phyloP scores from a whole-genome alignment of 176 grass and related monocot genomes.

The Ananas comosus region DNA sequence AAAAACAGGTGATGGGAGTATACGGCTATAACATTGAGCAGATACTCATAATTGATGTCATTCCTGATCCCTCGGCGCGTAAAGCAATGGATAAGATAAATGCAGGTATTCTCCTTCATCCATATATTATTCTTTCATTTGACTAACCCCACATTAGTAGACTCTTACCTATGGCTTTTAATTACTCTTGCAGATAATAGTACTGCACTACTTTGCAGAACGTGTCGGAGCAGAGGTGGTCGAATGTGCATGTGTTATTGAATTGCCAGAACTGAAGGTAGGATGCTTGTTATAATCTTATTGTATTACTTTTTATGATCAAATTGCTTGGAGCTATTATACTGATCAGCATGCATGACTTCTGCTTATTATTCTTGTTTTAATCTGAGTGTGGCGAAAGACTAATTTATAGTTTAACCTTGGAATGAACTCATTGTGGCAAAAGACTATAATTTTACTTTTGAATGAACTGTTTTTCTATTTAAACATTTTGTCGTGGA shows the following conservation, averaged over 20 bases:
- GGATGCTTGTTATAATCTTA: conserved; percentile 7
- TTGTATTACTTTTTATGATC: not conserved
- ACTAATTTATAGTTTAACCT: too few relatives aligned
- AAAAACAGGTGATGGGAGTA: conserved; percentile 66
- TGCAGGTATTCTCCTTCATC: conserved; percentile 43
- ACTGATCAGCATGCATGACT: not conserved
- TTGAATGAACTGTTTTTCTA: too few relatives aligned
- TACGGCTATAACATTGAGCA: conserved; percentile 95
- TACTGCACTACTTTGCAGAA: conserved; percentile 34
- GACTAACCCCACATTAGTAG: not conserved
- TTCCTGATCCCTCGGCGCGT: conserved; percentile 67
- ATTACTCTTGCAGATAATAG: conserved; percentile 6
- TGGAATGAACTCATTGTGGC: too few relatives aligned
- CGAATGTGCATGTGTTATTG: conserved; percentile 91
- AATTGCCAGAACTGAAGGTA: conserved; percentile 83
- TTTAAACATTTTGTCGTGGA: too few relatives aligned
- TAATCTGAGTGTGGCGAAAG: not conserved
- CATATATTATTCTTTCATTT: not conserved
- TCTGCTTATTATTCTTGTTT: not conserved
- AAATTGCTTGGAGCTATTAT: not conserved
- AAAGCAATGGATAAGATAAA: conserved; percentile 99
- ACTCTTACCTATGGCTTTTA: not conserved
- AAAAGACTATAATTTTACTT: too few relatives aligned
- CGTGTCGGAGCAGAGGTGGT: conserved; percentile 79
- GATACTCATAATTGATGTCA: conserved; percentile 93